phyloP scores from a whole-genome alignment of 116 monocot genomes.

The Cymodocea nodosa region DNA sequence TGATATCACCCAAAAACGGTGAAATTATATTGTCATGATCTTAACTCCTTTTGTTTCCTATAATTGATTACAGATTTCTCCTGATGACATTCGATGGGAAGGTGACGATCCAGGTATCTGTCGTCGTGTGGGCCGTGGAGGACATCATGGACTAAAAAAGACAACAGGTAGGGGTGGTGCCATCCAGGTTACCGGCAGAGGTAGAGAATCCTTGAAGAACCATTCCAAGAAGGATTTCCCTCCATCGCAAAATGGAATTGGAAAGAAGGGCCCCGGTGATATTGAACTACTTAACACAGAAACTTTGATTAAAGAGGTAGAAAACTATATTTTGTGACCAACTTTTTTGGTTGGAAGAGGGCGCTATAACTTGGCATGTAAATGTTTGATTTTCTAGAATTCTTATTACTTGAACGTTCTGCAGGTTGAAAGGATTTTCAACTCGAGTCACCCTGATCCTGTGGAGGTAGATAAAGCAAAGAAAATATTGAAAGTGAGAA shows the following conservation, averaged over 20 bases:
- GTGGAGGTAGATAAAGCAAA: conserved; percentile 71
- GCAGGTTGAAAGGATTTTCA: conserved; percentile 73
- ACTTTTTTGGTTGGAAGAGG: too few relatives aligned
- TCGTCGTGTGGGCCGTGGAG: conserved; percentile 19
- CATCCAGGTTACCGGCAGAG: conserved; percentile 28
- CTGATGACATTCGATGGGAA: conserved; percentile 71
- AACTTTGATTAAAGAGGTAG: conserved; percentile 65
- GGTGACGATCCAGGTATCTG: conserved; percentile 40
- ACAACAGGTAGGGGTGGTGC: conserved; percentile 18
- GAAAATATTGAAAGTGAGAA: conserved; percentile 56
- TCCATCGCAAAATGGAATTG: conserved; percentile 53
- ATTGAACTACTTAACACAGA: conserved; percentile 79
- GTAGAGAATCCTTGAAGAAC: conserved; percentile 48
- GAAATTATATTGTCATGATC: neutral
- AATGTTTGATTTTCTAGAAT: neutral
- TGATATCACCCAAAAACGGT: too few relatives aligned
- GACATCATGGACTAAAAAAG: conserved; percentile 37
- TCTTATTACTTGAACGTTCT: neutral
- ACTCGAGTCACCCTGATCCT: conserved; percentile 40
- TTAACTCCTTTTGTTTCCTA: neutral
- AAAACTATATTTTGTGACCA: too few relatives aligned
- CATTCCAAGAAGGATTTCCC: conserved; percentile 39
- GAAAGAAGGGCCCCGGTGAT: conserved; percentile 36
- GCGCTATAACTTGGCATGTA: too few relatives aligned
- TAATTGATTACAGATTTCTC: conserved; percentile 29